phyloP scores from a whole-genome alignment of 768 basidiomycete species.

The Pluteus cervinus region DNA sequence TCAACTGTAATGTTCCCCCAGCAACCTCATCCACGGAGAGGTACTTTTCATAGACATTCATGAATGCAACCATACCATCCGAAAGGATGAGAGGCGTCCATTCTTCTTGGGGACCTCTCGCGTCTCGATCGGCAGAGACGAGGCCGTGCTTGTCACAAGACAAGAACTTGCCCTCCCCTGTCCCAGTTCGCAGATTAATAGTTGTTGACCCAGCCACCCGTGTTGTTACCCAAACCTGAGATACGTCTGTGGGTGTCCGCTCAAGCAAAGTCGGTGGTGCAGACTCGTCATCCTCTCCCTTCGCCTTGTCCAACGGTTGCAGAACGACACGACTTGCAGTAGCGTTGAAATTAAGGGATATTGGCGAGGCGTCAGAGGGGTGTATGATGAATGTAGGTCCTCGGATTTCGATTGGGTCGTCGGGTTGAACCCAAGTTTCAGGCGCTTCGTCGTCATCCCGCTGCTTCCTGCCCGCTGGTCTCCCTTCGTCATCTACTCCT shows the following conservation, averaged over 20 bases:
- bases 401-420: constrained; percentile 65
- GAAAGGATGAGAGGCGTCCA: constrained; percentile 83
- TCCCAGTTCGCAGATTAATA: constrained; percentile 81
- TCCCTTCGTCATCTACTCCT: constrained; percentile 44
- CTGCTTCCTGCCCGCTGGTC: constrained; percentile 38
- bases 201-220: constrained; percentile 79
- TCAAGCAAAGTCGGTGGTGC: constrained; percentile 47
- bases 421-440: constrained; percentile 78
- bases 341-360: constrained; percentile 73
- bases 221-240: constrained; percentile 90
- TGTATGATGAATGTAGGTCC: constrained; percentile 86
- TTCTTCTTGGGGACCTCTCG: constrained; percentile 89
- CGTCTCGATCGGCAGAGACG: constrained; percentile 80
- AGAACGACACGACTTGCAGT: constrained; percentile 71
- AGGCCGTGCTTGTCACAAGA: constrained; percentile 84
- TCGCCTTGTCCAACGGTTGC: constrained; percentile 55
- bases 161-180: constrained; percentile 87
- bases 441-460: constrained; percentile 57
- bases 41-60: constrained; percentile 87
- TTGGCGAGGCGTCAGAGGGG: constrained; percentile 73
- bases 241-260: constrained; percentile 71
- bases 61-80: constrained; percentile 83
- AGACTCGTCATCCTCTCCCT: constrained; percentile 35
- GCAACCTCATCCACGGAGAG: constrained; percentile 82
- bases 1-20: constrained; percentile 68